These are phyloP conservation scores for Fusarium sp. DNA, from an alignment of 2,329 filamentous ascomycete genomes.

Conservation along the genomic window DNA sequence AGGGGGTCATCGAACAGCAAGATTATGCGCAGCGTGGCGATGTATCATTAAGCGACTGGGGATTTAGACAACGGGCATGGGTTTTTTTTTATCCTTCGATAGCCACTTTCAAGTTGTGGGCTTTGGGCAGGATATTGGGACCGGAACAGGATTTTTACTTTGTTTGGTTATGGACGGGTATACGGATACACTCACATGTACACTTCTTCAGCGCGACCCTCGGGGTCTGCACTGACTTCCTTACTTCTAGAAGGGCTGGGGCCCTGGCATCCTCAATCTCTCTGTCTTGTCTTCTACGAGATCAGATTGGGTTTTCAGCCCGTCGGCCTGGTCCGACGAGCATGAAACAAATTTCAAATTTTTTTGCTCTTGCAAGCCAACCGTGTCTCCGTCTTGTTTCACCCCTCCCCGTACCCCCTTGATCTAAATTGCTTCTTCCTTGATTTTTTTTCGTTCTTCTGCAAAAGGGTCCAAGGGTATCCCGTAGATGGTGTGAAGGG, in stretches of 20 bases:
- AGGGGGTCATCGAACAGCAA: conserved; percentile 11
- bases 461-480: conserved; percentile 23
- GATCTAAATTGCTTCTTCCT: conserved; percentile 10
- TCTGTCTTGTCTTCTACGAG: conserved; percentile 17
- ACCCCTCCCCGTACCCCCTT: not conserved
- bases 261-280: conserved; percentile 26
- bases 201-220: conserved; percentile 14
- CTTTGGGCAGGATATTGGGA: conserved; percentile 15
- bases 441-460: conserved; percentile 13
- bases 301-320: conserved; percentile 19
- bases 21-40: conserved; percentile 24
- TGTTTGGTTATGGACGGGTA: not conserved
- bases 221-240: conserved; percentile 17
- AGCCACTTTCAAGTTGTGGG: conserved; percentile 17
- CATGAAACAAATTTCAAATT: conserved; percentile 20
- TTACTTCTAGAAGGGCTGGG: conserved; percentile 20
- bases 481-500: conserved; percentile 25
- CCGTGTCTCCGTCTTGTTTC: conserved; percentile 11
- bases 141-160: conserved; percentile 12
- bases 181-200: conserved; percentile 17
- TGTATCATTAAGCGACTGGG: conserved; percentile 33
- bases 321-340: conserved; percentile 26
- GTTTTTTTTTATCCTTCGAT: conserved; percentile 14
- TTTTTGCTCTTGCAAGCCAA: conserved; percentile 8
- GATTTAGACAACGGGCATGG: conserved; percentile 11